Base-by-base conservation (phyloP, 352 stramenopile genomes). In the Phytophthora podocarpi region DNA sequence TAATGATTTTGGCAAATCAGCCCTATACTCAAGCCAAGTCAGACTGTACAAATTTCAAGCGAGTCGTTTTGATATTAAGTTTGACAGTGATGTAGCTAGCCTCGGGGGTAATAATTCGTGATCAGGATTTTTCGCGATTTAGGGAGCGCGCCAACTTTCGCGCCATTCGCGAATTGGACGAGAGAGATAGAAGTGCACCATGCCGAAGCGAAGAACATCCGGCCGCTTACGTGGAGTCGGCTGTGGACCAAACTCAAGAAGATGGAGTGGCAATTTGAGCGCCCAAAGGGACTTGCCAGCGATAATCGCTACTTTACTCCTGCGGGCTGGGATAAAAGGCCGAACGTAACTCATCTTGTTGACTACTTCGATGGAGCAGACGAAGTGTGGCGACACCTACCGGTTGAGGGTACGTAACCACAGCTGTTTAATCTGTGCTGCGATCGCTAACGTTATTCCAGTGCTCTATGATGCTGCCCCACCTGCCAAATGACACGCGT, bases 211-310 rank as follows among this genome's bases (percentile, higher is more conserved):
- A 3, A 36, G 15, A 8, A 49, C 11, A 49, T 49, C 41, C 13
- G 16, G 3, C 41, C 27, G 18, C 43, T 51, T 18, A 18, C 43
- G 11, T 51, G 27, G 16, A 4, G 8, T 5, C 15, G 39, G 15
- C 16, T 39, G n/a, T 51, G n/a, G 27, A 51, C 43, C 9, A 55
- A 45, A 27, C 23, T 43, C 0, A 55, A 55, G 15, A 55, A 35
- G 8, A 12, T 45, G 6, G 32, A 32, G n/a, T 55, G 47, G 47
- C 31, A 41, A 20, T 42, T 42, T 41, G 45, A 53, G 18, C 27
- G 31, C 5, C 32, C 32, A 16, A 45, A 45, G 15, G 31, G 32
- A 3, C 47, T 55, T 16, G 32, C 47, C n/a, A 43, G 4, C 6
- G 47, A 55, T 12, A 43, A 43, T n/a, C 30, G 21, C 10, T 45